phyloP scores from a whole-genome alignment of 106 monocot genomes.

The Dioscorea dumetorum region DNA sequence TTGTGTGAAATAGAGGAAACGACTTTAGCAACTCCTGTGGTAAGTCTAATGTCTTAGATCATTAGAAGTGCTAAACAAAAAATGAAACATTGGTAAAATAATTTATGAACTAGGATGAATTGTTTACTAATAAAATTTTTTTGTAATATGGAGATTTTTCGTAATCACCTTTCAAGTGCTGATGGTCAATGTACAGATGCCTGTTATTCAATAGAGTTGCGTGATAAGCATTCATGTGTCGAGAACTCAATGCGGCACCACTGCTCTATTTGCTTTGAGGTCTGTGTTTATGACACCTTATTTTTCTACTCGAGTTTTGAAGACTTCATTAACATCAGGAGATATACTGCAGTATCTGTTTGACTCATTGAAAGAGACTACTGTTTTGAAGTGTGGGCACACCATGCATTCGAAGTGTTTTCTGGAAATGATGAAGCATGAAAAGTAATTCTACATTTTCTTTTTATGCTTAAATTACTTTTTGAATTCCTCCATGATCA shows the following conservation, averaged over 20 bases:
- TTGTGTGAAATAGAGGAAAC: no score
- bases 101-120: no score
- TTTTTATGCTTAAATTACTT: neutral
- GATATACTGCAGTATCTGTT: constrained; percentile 77
- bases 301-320: neutral
- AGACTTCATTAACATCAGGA: constrained; percentile 8
- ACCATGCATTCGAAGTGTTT: constrained; percentile 72
- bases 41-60: no score
- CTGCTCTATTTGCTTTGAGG: constrained; percentile 89
- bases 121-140: no score
- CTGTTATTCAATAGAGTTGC: constrained; percentile 46
- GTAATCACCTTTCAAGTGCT: no score
- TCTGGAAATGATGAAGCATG: constrained; percentile 68
- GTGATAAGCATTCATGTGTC: constrained; percentile 60
- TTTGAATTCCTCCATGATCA: neutral
- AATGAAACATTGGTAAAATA: no score
- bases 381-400: constrained; percentile 83
- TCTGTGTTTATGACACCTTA: constrained; percentile 13
- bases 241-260: constrained; percentile 80
- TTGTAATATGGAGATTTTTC: no score
- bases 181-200: constrained; percentile 29
- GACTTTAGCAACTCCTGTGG: no score
- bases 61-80: no score
- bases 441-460: constrained; percentile 34
- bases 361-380: constrained; percentile 72